A percentile compares a stretch with the other conserved stretches of the same genome.
Evolutionary conservation across 768 basidiomycete species (phyloP).

Genomic region (Rhizopogon vesiculosus): DNA sequence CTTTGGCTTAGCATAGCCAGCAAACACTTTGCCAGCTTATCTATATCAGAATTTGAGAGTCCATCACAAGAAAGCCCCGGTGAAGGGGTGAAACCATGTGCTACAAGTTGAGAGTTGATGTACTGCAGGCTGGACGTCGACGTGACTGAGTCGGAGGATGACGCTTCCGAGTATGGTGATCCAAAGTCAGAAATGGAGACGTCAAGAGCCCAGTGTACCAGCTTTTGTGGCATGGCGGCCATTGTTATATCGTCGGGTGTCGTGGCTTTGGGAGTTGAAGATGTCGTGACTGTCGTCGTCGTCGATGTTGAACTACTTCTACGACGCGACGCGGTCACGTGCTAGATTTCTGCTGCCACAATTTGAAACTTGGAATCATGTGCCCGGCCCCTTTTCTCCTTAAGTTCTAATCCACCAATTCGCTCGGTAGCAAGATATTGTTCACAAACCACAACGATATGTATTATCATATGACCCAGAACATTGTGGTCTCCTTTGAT

Average conservation of each 20-base stretch:
- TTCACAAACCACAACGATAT: too few relatives aligned
- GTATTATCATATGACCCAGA: too few relatives aligned
- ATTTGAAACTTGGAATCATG: too few relatives aligned
- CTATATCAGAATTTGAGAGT: constrained; percentile 47
- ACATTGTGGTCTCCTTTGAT: too few relatives aligned
- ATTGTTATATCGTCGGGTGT: neutral
- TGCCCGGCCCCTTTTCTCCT: too few relatives aligned
- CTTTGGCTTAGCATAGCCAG: constrained; percentile 72
- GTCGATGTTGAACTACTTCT: neutral
- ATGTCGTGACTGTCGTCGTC: neutral
- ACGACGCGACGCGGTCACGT: constrained; percentile 25
- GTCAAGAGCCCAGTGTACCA: constrained; percentile 49
- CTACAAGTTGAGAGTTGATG: constrained; percentile 75
- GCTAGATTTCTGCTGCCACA: neutral
- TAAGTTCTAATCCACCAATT: too few relatives aligned
- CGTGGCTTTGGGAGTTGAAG: neutral
- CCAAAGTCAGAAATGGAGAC: constrained; percentile 37
- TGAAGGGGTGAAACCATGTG: constrained; percentile 68
- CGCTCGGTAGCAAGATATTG: too few relatives aligned
- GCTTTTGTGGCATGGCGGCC: constrained; percentile 36
- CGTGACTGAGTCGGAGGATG: constrained; percentile 40
- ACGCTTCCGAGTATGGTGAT: constrained; percentile 39
- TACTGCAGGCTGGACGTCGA: constrained; percentile 67
- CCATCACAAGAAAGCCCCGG: constrained; percentile 71
- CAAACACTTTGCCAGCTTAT: constrained; percentile 67